A percentile compares a stretch with the other conserved stretches of the same genome.
Conservation (phyloP, 192 early-diverging fungal genomes). For the Coemansia sp. region DNA sequence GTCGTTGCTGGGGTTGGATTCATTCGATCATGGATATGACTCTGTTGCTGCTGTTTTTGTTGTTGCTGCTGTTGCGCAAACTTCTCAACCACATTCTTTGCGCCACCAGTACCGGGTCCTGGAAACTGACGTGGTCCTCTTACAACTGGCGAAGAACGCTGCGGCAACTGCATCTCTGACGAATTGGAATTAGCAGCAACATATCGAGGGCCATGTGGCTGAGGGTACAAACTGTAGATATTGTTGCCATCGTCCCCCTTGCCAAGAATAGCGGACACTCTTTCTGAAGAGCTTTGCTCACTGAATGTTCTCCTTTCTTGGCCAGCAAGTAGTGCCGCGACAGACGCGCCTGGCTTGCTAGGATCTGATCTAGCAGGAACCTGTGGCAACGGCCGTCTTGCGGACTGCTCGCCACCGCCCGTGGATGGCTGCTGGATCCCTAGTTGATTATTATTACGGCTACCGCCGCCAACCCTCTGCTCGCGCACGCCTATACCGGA, state of each 20-base stretch:
- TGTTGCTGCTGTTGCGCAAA: not conserved
- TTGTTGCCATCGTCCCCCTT: not conserved
- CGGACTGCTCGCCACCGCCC: not conserved
- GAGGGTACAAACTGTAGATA: constrained; percentile 2
- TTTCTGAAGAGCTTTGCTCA: not conserved
- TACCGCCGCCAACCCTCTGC: constrained; percentile 26
- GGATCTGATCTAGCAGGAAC: not conserved
- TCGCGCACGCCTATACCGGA: constrained; percentile 36
- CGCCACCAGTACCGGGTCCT: not conserved
- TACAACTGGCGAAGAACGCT: not conserved
- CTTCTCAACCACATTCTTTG: not conserved
- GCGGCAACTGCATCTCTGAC: not conserved
- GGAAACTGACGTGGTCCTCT: constrained; percentile 8
- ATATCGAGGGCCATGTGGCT: not conserved
- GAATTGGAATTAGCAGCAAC: not conserved
- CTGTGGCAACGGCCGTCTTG: constrained; percentile 3
- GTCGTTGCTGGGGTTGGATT: not conserved
- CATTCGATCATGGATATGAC: not conserved
- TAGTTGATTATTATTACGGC: constrained; percentile 22
- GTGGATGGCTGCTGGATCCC: constrained; percentile 1
- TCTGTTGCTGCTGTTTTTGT: not conserved
- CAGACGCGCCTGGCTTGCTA: not conserved
- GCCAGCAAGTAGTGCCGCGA: not conserved
- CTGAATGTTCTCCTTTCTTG: not conserved
- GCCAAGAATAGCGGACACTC: not conserved